Base-by-base conservation (phyloP, 768 basidiomycete species). In the Lactarius psammicola region DNA sequence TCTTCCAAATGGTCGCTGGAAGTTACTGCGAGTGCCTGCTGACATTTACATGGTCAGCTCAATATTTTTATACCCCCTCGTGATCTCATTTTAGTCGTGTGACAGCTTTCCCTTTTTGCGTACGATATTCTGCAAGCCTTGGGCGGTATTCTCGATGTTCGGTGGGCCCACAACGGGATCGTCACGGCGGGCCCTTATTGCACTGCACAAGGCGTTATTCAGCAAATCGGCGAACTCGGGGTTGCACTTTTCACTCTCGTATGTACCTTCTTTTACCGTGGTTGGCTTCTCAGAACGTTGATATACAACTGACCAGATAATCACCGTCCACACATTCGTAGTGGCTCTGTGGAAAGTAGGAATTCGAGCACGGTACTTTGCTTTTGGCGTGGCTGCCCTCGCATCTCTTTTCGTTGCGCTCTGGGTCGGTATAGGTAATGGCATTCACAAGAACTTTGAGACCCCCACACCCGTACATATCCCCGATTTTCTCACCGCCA, bases 191-290 rank as follows among this genome's bases (percentile, higher is more conserved):
- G 78, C 7, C 20, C 53, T 0, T 80, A 73, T 61, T 81, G 80
- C 66, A 73, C 73, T 7, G 73, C 78, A 1, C 79, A 81, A 69
- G 78, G 78, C 20, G 70, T 77, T 51, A 65, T 81, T 4, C 76
- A 80, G 65, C 78, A 80, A 62, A 62, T 80, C 0, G 80, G 81
- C 9, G 81, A 82, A 57, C 75, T 79, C 3, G 77, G 75, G 28
- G 79, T 77, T 3, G 79, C 78, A 6, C 74, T 81, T 44, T 75
- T 76, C 3, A 82, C 79, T 20, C 73, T 81, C 15, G 80, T 81
- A 63, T 65, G 75, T 69, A 17, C 18, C 28, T 38, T 36, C n/a
- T 20, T 0, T 17, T 38, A 2, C 38, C 4, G 57, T 33, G 46
- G 51, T 44, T 56, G 34, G 11, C n/a, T 31, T 23, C 17, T 59